Base-by-base conservation (phyloP, 2,329 filamentous ascomycete genomes). In the Nemania diffusa region DNA sequence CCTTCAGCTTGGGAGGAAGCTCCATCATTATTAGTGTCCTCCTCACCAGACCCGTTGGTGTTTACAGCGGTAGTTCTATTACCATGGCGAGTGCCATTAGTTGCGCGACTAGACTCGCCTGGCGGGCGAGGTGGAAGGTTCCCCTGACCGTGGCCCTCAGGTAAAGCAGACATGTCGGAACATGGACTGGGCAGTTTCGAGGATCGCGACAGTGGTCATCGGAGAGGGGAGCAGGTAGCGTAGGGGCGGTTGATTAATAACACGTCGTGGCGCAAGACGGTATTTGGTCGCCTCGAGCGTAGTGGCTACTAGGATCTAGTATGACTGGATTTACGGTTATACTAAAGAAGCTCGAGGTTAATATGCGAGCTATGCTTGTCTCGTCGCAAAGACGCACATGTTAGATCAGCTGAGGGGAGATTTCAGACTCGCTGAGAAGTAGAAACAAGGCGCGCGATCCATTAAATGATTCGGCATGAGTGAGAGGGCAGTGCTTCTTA, bases 81-180 rank as follows among this genome's bases (percentile, higher is more conserved):
- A 26, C 11, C 34, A 7, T 7, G n/a, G 11, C 29, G 5, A 17
- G 24, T 11, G 2, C 24, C 6, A 44, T 20, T 32, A 32, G 29
- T 15, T 20, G n/a, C 26, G n/a, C n/a, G 17, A 27, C 48, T 26
- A 22, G 61, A 17, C 29, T 40, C n/a, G 34, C 55, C 24, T 17
- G 32, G 40, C 7, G 1, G 20, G 9, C 6, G 53, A 51, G 34
- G 11, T 34, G 57, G 17, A 22, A 32, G 22, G n/a, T 24, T 44
- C 27, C 29, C 17, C 26, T 55, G 51, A 46, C 27, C 34, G 32
- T 11, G 32, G 53, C 58, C 52, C 55, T 60, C 59, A 61, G 37
- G 59, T 27, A 42, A n/a, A 29, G 37, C 52, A 57, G 68, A 64
- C 68, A 70, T 70, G 65, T 61, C 32, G 57, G 56, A 60, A 56